Evolutionary conservation across 345 rosid species (phyloP), one percentile per base, ranked within the genome.

Genomic region (Moricandia arvensis): DNA sequence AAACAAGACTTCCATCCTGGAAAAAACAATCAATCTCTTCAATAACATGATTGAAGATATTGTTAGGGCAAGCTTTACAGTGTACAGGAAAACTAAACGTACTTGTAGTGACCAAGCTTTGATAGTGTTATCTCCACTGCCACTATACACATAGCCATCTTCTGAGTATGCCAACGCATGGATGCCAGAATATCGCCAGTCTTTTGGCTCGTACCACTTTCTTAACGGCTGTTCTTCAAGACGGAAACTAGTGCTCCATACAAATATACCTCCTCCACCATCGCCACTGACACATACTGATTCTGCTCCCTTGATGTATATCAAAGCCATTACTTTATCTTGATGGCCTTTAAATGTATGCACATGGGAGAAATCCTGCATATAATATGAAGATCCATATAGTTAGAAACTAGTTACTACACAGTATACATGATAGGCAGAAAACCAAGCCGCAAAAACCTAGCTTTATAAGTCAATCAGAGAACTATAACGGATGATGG

Each of bases 121-220:
- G 58, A 94, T 83, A 38, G 83, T 83, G 80, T 86, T 87, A 82
- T 94, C 97, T 77, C 98, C 98, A 81, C 98, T 84, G 61, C 98
- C 98, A 51, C 91, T 83, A 59, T 90, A 94, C 47, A 91, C 86
- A 80, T 79, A 74, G 13, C 88, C 88, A 34, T 85, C 80, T 55
- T 86, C 92, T 12, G 91, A 83, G 76, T 81, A 74, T 21, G 95
- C 80, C 81, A 91, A 69, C 45, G 96, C 83, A 75, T 91, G 96
- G 71, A 94, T 87, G 57, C 98, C 98, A 61, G 91, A 86, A 81
- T 88, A 94, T 31, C 95, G 88, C 98, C 98, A 94, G 84, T 94
- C 98, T 78, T 88, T 87, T 83, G 85, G 81, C 79, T 91, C 98
- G 34, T 81, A 82, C 98, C 96, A 94, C 80, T 86, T 89, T 74